Evolutionary conservation across 73 alveolate species (phyloP).

Genomic region (Diophrys appendiculata): DNA sequence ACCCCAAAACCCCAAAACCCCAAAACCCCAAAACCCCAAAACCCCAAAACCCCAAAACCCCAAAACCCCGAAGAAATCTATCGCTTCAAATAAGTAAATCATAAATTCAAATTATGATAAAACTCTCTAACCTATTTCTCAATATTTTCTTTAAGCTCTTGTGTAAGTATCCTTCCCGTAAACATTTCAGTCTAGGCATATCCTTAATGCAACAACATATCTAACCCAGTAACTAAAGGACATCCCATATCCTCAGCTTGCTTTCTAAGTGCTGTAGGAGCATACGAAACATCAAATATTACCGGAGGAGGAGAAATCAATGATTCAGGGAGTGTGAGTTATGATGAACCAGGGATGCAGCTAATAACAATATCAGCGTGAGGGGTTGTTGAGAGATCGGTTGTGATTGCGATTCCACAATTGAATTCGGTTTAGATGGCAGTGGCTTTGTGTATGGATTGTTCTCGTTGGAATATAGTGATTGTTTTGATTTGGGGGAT

Average conservation of each 20-base stretch:
- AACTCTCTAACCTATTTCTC: no score
- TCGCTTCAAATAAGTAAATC: no score
- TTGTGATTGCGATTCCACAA: not conserved
- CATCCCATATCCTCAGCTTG: not conserved
- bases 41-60: no score
- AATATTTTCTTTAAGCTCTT: not conserved
- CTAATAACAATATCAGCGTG: not conserved
- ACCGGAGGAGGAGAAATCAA: not conserved
- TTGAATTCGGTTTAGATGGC: not conserved
- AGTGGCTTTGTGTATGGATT: not conserved
- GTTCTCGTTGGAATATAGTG: not conserved
- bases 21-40: no score
- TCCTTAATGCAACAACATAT: not conserved
- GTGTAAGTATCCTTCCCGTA: not conserved
- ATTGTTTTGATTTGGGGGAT: not conserved
- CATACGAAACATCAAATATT: not conserved
- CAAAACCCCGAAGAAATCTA: no score
- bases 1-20: no score
- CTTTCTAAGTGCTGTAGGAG: not conserved
- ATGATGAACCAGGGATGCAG: not conserved
- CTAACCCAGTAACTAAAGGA: not conserved
- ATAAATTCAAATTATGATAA: no score
- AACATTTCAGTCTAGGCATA: not conserved
- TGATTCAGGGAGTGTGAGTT: not conserved
- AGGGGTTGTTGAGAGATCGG: not conserved